Evolutionary conservation across 2,329 filamentous ascomycete genomes (phyloP).

Genomic region (Scedosporium aurantiacum): DNA sequence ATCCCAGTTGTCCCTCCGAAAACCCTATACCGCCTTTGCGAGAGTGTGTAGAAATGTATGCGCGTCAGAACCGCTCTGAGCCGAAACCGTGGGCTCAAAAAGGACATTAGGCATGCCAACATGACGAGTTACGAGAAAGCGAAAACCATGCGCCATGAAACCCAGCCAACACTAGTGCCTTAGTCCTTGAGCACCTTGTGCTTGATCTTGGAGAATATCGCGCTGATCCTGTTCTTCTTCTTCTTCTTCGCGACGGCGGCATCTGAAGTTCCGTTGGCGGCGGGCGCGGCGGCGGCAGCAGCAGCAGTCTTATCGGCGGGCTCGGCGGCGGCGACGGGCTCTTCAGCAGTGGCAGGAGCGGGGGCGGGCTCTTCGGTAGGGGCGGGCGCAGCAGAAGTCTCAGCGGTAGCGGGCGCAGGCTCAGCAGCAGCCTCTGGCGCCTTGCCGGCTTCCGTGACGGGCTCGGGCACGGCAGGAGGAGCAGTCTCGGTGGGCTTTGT

Average conservation of each 20-base stretch:
- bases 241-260: constrained; percentile 42
- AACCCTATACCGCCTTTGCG: too few species aligned
- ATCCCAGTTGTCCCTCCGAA: too few species aligned
- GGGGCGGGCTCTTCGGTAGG: background rate
- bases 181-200: constrained; percentile 1
- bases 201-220: constrained; percentile 42
- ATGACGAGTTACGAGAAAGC: background rate
- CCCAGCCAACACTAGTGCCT: background rate
- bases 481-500: constrained; percentile 52
- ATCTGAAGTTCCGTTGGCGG: constrained; percentile 14
- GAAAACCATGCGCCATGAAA: background rate
- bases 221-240: constrained; percentile 55
- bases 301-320: background rate
- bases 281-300: constrained; percentile 10
- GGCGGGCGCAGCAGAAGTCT: background rate
- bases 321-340: constrained; percentile 7
- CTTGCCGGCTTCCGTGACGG: constrained; percentile 46
- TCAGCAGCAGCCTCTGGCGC: constrained; percentile 54
- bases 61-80: too few species aligned
- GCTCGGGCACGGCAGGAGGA: background rate
- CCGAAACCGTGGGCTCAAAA: too few species aligned
- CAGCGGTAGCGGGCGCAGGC: constrained; percentile 7
- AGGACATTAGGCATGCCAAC: background rate
- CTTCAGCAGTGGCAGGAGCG: constrained; percentile 3
- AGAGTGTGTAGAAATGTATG: too few species aligned